Percentiles rank a stretch among this genome's conserved stretches.
Conservation (phyloP, 768 basidiomycete genomes). For the Podaxis sp. region DNA sequence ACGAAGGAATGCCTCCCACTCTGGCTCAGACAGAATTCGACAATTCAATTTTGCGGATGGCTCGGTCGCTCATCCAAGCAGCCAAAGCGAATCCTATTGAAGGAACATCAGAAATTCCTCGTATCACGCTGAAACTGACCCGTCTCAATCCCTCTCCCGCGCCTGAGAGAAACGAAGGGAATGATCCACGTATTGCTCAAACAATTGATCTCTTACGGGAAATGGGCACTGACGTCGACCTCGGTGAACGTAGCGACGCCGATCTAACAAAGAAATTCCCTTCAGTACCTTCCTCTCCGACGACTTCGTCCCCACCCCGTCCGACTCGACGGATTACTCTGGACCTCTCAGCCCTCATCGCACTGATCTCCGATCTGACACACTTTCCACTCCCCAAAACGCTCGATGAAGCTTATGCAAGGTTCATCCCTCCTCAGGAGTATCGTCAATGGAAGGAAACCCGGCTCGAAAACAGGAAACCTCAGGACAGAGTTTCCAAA, state of each 20-base stretch:
- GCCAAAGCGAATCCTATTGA: conserved; percentile 57
- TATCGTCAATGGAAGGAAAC: conserved; percentile 63
- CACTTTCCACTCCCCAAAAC: conserved; percentile 65
- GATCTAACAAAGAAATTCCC: conserved; percentile 20
- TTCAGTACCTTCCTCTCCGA: conserved; percentile 7
- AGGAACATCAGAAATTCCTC: conserved; percentile 37
- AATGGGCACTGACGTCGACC: conserved; percentile 66
- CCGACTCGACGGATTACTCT: conserved; percentile 72
- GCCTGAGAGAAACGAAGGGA: conserved; percentile 24
- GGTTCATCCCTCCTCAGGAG: conserved; percentile 61
- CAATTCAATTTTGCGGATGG: conserved; percentile 75
- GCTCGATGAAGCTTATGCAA: conserved; percentile 54
- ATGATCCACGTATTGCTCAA: conserved; percentile 57
- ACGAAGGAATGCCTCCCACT: conserved; percentile 26
- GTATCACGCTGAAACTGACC: conserved; percentile 65
- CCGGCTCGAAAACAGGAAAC: conserved; percentile 20
- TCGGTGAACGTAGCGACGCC: conserved; percentile 52
- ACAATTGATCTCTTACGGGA: conserved; percentile 56
- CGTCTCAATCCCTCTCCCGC: conserved; percentile 52
- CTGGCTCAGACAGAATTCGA: conserved; percentile 57
- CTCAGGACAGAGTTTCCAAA: conserved; percentile 8
- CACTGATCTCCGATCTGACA: conserved; percentile 79
- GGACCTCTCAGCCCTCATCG: conserved; percentile 83
- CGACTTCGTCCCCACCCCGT: conserved; percentile 17
- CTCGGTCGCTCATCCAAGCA: conserved; percentile 62